Evolutionary conservation across 441 rosid species (phyloP).

Genomic region (Sinapis alba): DNA sequence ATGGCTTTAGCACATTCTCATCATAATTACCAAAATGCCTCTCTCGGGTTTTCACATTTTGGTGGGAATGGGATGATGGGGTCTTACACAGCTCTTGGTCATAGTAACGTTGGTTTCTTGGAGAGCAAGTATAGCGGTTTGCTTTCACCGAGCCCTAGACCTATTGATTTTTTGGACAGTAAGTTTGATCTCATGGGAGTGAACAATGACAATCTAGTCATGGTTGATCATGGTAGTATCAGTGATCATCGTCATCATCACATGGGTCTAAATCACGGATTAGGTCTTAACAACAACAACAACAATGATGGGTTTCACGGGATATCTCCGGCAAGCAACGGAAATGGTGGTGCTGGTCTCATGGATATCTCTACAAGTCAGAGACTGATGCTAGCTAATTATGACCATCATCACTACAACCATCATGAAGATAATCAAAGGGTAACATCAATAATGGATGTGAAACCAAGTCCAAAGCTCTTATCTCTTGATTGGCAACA

Average conservation of each 20-base stretch:
- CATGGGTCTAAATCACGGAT: conserved; percentile 37
- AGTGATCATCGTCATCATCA: conserved; percentile 35
- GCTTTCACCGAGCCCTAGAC: conserved; percentile 55
- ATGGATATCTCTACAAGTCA: conserved; percentile 58
- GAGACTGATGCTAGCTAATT: conserved; percentile 61
- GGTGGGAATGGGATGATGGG: conserved; percentile 39
- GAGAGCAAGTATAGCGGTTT: conserved; percentile 54
- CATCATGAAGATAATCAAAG: conserved; percentile 45
- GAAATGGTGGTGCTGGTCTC: conserved; percentile 44
- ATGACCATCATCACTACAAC: conserved; percentile 37
- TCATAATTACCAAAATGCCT: conserved; percentile 46
- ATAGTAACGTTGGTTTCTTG: conserved; percentile 48
- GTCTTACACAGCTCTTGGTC: conserved; percentile 31
- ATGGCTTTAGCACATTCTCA: conserved; percentile 61
- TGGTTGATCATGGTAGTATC: conserved; percentile 53
- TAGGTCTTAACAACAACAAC: conserved; percentile 37
- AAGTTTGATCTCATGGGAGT: conserved; percentile 75
- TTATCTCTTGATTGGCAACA: conserved; percentile 83
- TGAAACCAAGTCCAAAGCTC: conserved; percentile 74
- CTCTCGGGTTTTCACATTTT: conserved; percentile 32
- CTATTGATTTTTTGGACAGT: conserved; percentile 75
- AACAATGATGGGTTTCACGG: conserved; percentile 23
- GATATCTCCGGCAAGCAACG: conserved; percentile 32
- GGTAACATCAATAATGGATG: conserved; percentile 48
- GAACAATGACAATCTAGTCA: conserved; percentile 48